Evolutionary conservation across 1,139 yeast genomes (phyloP), one percentile per base, ranked within the genome.

Genomic region (Protomyces gravidus): DNA sequence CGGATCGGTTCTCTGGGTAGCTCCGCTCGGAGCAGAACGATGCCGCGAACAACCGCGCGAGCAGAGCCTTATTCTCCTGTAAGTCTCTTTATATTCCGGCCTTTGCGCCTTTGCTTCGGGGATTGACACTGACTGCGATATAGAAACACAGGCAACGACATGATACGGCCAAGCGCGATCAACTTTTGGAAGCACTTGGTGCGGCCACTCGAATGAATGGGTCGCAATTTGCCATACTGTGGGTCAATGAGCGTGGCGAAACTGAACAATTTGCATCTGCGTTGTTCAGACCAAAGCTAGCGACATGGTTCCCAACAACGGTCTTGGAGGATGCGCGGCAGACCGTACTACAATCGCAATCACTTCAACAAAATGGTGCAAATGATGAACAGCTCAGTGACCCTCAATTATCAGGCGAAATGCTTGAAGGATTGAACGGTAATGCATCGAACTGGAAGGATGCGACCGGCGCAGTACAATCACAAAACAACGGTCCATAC

Each of bases 221-320:
- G 19, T 59, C 61, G 25, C 59, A 59, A 17, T 59, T 59, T 45
- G 61, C 61, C 25, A 59, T 59, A 30, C 40, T 59, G n/a, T 49
- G 55, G 62, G 61, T 59, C 21, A 59, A 57, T 32, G 26, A 55
- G 3, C 50, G 48, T 11, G 61, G 62, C 17, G 60, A 59, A 25
- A 49, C 51, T 40, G 61, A 59, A 32, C 27, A 30, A 11, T 59
- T 59, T 49, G 60, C 61, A 2, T 47, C 50, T 40, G 55, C 57
- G 9, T 23, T 53, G 42, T 59, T 59, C 27, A 53, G 57, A 26
- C 39, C 33, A 28, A 55, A 59, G 50, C 60, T 59, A 42, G 48
- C 50, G 7, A 25, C 36, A n/a, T 59, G 61, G 61, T 59, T 59
- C 45, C 47, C 40, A 17, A 49, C n/a, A 19, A 49, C 56, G 23